Percentiles rank a stretch among this genome's conserved stretches.
phyloP scores from a whole-genome alignment of 805 yeast genomes.

The Candida chilensis region DNA sequence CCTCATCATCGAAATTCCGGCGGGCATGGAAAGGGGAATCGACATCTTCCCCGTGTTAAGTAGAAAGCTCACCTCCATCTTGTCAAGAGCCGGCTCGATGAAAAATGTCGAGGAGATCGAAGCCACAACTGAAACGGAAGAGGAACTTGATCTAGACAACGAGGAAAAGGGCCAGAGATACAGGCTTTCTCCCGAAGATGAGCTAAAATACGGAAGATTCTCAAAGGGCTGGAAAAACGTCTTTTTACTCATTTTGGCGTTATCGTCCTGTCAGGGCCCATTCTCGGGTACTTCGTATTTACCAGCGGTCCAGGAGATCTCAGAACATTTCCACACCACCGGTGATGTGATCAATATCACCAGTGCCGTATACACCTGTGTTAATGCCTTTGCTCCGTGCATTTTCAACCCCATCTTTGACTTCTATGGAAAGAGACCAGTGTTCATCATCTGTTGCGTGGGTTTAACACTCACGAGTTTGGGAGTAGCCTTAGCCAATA shows the following conservation, averaged over 20 bases:
- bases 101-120: no score
- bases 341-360: slow-evolving; percentile 37
- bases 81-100: no score
- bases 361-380: slow-evolving; percentile 38
- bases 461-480: slow-evolving; percentile 12
- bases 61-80: background rate
- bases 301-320: slow-evolving; percentile 45
- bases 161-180: no score
- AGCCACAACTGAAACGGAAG: no score
- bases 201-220: slow-evolving; percentile 14
- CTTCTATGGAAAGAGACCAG: slow-evolving; percentile 38
- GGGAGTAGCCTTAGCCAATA: slow-evolving; percentile 36
- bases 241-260: slow-evolving; percentile 21
- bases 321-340: slow-evolving; percentile 33
- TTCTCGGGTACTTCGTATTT: slow-evolving; percentile 32
- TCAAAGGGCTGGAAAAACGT: slow-evolving; percentile 12
- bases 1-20: background rate
- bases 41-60: background rate
- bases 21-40: slow-evolving; percentile 1
- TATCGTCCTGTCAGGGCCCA: slow-evolving; percentile 36
- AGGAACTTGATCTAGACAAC: slow-evolving; percentile 16
- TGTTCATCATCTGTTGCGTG: slow-evolving; percentile 29
- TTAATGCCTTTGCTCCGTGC: slow-evolving; percentile 47
- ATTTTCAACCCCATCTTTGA: slow-evolving; percentile 40
- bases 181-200: no score